Evolutionary conservation across 306 rosid genomes (phyloP), one percentile per base, ranked within the genome.

Genomic region (Ormosia emarginata): DNA sequence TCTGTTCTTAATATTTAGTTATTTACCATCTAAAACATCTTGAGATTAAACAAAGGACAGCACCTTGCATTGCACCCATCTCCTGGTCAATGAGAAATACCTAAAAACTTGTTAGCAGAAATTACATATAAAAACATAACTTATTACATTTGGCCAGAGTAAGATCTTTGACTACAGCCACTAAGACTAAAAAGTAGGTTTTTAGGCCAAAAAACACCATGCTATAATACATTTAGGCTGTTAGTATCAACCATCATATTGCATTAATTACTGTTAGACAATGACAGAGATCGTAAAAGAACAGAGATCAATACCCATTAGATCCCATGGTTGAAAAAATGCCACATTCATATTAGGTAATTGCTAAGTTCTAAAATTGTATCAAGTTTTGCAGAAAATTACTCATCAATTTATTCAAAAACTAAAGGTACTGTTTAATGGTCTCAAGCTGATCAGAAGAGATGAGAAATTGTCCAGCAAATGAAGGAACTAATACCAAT

Each of bases 1-100:
- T 74, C 18, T 66, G 53, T 79, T 77, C 89, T 83, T 79, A 66
- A 72, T 78, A 83, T 85, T 88, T 75, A 82, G 85, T 85, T 67
- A 82, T 80, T 90, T 94, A 90, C 91, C 89, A 89, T 90, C 89
- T 85, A 88, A 88, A 82, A 89, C 84, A 88, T 80, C 88, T 87
- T 81, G 91, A 80, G 71, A 82, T 77, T 79, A 89, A 86, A 93
- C 90, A 88, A 69, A 86, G 90, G 86, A 83, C 80, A 65, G 88
- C 87, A 81, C 83, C 90, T 78, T 87, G 85, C 79, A 83, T 83
- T 82, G 91, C 88, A 88, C 89, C 87, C 87, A 81, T 78, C 73
- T 81, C 90, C 89, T 74, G 84, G 84, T 76, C 77, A 82, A 67
- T 37, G 70, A 64, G 85, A 84, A 84, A 87, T 78, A 85, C 85